Conservation (phyloP, 352 stramenopile genomes). For the Detonula confervacea region DNA sequence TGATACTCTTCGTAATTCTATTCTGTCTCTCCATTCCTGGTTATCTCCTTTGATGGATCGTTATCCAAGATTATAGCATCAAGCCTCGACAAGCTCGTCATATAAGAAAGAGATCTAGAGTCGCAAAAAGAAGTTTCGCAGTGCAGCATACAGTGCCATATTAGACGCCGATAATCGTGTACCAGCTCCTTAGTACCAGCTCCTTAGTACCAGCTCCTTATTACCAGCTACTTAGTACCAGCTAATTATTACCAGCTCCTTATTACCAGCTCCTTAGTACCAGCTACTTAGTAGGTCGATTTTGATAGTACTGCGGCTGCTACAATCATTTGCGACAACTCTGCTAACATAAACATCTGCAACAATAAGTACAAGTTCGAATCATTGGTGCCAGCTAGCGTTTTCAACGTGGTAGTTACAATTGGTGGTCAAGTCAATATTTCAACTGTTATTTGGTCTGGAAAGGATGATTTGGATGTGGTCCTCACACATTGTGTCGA, state of each 20-base stretch:
- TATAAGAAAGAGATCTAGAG: background rate
- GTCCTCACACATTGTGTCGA: background rate
- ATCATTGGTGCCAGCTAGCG: background rate
- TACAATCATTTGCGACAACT: conserved; percentile 20
- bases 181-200: no score
- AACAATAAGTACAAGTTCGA: background rate
- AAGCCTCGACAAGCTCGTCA: background rate
- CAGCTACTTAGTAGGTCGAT: background rate
- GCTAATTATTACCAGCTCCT: no score
- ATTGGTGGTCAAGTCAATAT: conserved; percentile 7
- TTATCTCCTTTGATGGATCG: no score
- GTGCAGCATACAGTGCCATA: background rate
- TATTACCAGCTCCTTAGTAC: no score
- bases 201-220: no score
- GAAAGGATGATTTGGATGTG: conserved; percentile 2
- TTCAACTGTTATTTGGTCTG: conserved; percentile 9
- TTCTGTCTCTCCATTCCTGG: no score
- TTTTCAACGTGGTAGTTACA: conserved; percentile 1
- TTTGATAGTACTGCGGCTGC: background rate
- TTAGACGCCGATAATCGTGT: background rate
- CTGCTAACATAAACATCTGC: conserved; percentile 16
- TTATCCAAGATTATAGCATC: background rate
- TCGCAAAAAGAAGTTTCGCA: background rate
- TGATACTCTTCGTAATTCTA: no score
- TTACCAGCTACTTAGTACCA: no score